phyloP scores from a whole-genome alignment of 768 basidiomycete species.

The Lentinula detonsa region DNA sequence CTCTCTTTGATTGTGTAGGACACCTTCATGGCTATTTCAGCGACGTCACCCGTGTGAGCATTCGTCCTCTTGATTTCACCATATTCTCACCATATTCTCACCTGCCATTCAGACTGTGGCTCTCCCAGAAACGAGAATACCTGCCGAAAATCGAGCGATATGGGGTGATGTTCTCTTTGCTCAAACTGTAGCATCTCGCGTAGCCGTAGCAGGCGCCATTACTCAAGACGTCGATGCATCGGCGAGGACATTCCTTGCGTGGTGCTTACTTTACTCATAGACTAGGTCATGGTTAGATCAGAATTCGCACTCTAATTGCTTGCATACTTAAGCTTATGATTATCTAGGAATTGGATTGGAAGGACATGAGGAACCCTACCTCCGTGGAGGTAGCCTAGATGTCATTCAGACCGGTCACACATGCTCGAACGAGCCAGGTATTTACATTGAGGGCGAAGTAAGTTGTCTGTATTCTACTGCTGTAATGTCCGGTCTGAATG shows the following conservation, averaged over 20 bases:
- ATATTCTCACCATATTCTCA: neutral
- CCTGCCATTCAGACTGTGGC: slow-evolving; percentile 50
- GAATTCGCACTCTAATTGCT: neutral
- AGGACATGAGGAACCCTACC: slow-evolving; percentile 76
- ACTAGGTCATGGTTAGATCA: slow-evolving; percentile 62
- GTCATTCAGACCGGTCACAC: slow-evolving; percentile 59
- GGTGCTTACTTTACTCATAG: slow-evolving; percentile 72
- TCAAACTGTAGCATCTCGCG: slow-evolving; percentile 47
- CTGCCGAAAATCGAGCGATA: slow-evolving; percentile 41
- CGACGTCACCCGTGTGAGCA: slow-evolving; percentile 70
- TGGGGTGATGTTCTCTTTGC: slow-evolving; percentile 67
- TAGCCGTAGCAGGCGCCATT: slow-evolving; percentile 40
- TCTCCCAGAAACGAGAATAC: slow-evolving; percentile 49
- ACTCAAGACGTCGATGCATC: slow-evolving; percentile 55
- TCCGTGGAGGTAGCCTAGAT: slow-evolving; percentile 61
- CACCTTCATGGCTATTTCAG: slow-evolving; percentile 69
- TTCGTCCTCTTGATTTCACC: neutral
- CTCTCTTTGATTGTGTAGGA: slow-evolving; percentile 72
- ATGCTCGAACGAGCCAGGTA: slow-evolving; percentile 79
- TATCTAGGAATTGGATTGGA: slow-evolving; percentile 74
- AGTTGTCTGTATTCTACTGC: neutral
- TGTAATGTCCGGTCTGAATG: slow-evolving; percentile 1
- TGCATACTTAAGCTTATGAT: neutral
- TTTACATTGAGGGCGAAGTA: slow-evolving; percentile 68
- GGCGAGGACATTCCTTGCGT: slow-evolving; percentile 51